Percentiles rank a stretch among this genome's conserved stretches.
Evolutionary conservation across 805 yeast genomes (phyloP).

Genomic region (Ogataea saltuana): DNA sequence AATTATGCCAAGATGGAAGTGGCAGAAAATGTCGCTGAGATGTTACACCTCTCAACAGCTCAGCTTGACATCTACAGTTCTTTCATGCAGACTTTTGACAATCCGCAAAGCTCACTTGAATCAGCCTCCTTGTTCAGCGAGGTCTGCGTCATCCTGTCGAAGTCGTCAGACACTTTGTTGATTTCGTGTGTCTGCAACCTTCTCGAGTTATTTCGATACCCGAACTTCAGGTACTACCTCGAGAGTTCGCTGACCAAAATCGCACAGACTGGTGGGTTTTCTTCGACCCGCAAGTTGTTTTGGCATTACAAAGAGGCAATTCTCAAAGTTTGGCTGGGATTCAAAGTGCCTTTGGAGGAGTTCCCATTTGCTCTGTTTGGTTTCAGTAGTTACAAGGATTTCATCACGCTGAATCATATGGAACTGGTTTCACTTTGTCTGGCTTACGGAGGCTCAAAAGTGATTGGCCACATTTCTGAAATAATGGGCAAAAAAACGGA

Average conservation of each 20-base stretch:
- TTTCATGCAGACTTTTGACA: constrained; percentile 33
- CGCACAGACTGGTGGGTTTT: constrained; percentile 21
- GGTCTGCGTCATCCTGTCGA: constrained; percentile 38
- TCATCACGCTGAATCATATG: constrained; percentile 36
- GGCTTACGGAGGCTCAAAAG: constrained; percentile 28
- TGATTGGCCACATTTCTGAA: constrained; percentile 21
- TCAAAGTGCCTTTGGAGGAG: constrained; percentile 29
- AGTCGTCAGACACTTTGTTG: constrained; percentile 34
- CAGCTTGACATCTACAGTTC: constrained; percentile 36
- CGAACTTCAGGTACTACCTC: constrained; percentile 36
- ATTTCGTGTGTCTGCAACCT: constrained; percentile 42
- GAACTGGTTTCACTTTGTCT: constrained; percentile 43
- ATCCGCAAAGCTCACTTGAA: constrained; percentile 43
- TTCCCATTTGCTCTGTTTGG: constrained; percentile 48
- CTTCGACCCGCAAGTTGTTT: constrained; percentile 30
- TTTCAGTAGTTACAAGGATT: constrained; percentile 32
- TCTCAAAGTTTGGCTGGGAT: constrained; percentile 46
- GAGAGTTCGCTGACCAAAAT: constrained; percentile 30
- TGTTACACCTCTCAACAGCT: constrained; percentile 3
- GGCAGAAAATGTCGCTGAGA: constrained; percentile 17
- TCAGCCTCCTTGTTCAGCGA: constrained; percentile 39
- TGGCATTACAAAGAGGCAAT: constrained; percentile 36
- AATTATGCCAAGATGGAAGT: constrained; percentile 29
- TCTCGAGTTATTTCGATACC: constrained; percentile 41
- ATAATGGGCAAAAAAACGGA: constrained; percentile 6